Evolutionary conservation across 148 eudicot genomes (phyloP).

Genomic region (Spergularia marina): DNA sequence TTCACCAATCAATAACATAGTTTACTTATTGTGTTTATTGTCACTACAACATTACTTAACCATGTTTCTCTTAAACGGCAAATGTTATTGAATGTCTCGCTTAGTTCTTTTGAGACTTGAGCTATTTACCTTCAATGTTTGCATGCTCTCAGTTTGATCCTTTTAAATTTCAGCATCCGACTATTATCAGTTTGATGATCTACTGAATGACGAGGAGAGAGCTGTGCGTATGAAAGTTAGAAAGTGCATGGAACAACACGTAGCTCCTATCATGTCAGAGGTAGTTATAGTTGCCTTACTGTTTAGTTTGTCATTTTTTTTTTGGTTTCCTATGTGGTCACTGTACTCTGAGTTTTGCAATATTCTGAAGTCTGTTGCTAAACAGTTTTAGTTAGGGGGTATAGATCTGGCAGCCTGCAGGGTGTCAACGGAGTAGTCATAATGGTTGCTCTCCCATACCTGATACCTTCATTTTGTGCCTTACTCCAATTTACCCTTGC

Average conservation of each 20-base stretch:
- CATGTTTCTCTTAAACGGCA: no score
- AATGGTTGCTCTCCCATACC: neutral
- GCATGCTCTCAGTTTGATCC: constrained; percentile 17
- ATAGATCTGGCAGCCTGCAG: neutral
- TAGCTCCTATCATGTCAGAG: constrained; percentile 92
- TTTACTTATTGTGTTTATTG: no score
- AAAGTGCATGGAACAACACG: constrained; percentile 77
- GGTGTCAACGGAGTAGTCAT: neutral
- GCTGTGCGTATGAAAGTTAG: constrained; percentile 64
- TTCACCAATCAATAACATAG: neutral
- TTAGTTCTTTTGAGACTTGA: neutral
- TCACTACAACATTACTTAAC: no score
- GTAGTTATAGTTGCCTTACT: constrained; percentile 33
- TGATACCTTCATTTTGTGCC: neutral
- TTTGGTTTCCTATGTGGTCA: neutral
- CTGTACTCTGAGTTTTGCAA: neutral
- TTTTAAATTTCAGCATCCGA: constrained; percentile 64
- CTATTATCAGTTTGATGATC: constrained; percentile 82
- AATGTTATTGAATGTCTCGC: no score
- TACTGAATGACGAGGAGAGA: constrained; percentile 68
- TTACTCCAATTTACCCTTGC: constrained; percentile 1
- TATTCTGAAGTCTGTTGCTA: neutral
- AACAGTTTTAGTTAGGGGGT: neutral
- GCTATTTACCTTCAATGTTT: neutral
- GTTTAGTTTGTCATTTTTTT: neutral